Percentiles rank a stretch among this genome's conserved stretches.
phyloP scores from a whole-genome alignment of 208 protist genomes.

The Wallacemonas sp. region DNA sequence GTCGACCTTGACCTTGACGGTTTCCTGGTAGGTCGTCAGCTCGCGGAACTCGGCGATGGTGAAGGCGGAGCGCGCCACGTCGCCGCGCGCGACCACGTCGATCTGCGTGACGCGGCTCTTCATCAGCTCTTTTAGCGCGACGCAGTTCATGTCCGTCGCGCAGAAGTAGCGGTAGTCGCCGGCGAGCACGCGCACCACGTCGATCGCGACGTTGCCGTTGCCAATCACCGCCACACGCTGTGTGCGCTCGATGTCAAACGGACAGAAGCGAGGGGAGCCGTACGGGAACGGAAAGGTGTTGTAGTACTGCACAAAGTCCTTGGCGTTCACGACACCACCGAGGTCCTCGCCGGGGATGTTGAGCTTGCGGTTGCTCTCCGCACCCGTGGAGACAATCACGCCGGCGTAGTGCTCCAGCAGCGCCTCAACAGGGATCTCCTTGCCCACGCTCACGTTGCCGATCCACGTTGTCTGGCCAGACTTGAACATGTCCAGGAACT shows the following conservation, averaged over 20 bases:
- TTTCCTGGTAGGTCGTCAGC: constrained; percentile 74
- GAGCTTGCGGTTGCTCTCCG: constrained; percentile 67
- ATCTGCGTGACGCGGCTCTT: constrained; percentile 72
- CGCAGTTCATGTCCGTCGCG: constrained; percentile 91
- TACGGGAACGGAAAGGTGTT: constrained; percentile 94
- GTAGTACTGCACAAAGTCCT: constrained; percentile 96
- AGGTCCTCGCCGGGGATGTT: constrained; percentile 85
- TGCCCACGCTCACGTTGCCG: constrained; percentile 93
- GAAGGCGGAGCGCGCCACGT: constrained; percentile 91
- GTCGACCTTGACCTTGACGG: constrained; percentile 67
- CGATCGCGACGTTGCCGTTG: constrained; percentile 97
- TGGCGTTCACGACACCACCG: constrained; percentile 76
- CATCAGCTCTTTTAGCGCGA: constrained; percentile 81
- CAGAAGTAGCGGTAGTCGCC: constrained; percentile 73
- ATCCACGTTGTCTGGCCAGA: constrained; percentile 83
- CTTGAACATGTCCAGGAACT: constrained; percentile 88
- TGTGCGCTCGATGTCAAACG: constrained; percentile 60
- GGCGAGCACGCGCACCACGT: constrained; percentile 91
- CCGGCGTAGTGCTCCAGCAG: constrained; percentile 89
- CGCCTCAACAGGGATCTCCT: constrained; percentile 62
- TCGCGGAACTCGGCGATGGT: constrained; percentile 97
- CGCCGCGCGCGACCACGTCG: constrained; percentile 87
- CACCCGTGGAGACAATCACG: constrained; percentile 94
- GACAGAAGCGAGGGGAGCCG: constrained; percentile 73
- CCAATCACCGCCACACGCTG: constrained; percentile 75